Conservation (phyloP, 2,329 filamentous ascomycete genomes). For the Aspergillus persii region DNA sequence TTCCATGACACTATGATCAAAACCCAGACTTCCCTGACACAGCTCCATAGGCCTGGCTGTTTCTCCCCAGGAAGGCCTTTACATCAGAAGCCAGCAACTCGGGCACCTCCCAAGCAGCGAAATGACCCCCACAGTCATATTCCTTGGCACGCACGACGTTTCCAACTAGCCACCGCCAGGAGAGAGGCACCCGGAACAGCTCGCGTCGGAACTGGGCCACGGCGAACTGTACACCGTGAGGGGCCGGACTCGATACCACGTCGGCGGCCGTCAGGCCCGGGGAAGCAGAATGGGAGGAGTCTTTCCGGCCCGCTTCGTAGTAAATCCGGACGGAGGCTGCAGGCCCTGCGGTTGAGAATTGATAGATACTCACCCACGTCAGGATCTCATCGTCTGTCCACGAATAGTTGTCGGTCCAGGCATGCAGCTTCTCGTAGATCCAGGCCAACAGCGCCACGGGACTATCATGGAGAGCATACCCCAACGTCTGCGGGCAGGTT, state of each 20-base stretch:
- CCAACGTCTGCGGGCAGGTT: conserved; percentile 71
- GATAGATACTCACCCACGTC: conserved; percentile 73
- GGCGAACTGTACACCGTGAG: conserved; percentile 50
- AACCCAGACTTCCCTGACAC: conserved; percentile 38
- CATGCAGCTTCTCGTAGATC: conserved; percentile 78
- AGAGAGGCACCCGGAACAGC: conserved; percentile 48
- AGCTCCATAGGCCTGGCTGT: conserved; percentile 35
- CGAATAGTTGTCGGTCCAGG: conserved; percentile 70
- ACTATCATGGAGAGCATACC: conserved; percentile 66
- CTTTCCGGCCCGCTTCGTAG: conserved; percentile 57
- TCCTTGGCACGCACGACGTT: conserved; percentile 50
- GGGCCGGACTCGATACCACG: conserved; percentile 42
- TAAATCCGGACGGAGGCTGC: conserved; percentile 69
- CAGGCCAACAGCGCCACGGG: conserved; percentile 71
- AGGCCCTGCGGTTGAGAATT: conserved; percentile 67
- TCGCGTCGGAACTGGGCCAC: conserved; percentile 54
- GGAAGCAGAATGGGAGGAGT: background rate
- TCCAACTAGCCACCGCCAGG: conserved; percentile 52
- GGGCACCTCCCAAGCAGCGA: conserved; percentile 53
- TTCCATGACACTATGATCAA: background rate
- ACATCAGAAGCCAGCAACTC: conserved; percentile 47
- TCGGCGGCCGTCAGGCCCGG: conserved; percentile 18
- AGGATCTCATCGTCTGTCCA: conserved; percentile 76
- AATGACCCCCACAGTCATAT: conserved; percentile 51
- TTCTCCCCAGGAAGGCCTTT: conserved; percentile 48